phyloP scores from a whole-genome alignment of 805 yeast genomes.

The Sporopachydermia quercuum region DNA sequence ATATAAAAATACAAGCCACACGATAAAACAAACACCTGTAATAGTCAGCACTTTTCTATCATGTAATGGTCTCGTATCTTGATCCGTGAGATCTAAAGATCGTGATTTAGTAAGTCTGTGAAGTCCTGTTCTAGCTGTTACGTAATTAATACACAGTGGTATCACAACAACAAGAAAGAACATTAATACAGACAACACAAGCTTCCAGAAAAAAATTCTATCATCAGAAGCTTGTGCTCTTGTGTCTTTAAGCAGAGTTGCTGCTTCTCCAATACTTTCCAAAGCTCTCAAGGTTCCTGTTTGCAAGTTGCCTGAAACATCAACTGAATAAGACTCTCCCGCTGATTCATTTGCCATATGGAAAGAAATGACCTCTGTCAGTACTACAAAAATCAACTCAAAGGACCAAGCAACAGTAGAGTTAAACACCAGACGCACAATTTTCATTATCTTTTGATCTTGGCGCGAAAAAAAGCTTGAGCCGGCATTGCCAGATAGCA shows the following conservation, averaged over 20 bases:
- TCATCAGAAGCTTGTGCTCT: background rate
- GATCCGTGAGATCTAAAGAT: too few species aligned
- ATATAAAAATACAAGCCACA: conserved; percentile 15
- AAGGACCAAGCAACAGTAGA: background rate
- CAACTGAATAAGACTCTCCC: background rate
- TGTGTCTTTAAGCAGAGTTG: too few species aligned
- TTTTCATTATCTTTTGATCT: background rate
- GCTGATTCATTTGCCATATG: background rate
- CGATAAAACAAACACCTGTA: conserved; percentile 8
- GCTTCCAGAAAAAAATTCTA: background rate
- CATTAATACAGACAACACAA: background rate
- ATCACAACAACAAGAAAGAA: background rate
- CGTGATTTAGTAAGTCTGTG: background rate
- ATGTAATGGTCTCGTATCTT: background rate
- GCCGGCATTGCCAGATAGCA: background rate
- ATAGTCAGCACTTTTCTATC: conserved; percentile 2
- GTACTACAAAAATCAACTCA: background rate
- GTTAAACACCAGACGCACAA: background rate
- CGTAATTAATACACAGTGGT: background rate
- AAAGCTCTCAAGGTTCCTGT: too few species aligned
- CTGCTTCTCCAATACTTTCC: too few species aligned
- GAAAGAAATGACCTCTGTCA: background rate
- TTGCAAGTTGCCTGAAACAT: too few species aligned
- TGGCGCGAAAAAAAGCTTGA: background rate
- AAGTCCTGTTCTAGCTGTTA: background rate